phyloP scores from a whole-genome alignment of 768 basidiomycete species.

The Trametes elegans region DNA sequence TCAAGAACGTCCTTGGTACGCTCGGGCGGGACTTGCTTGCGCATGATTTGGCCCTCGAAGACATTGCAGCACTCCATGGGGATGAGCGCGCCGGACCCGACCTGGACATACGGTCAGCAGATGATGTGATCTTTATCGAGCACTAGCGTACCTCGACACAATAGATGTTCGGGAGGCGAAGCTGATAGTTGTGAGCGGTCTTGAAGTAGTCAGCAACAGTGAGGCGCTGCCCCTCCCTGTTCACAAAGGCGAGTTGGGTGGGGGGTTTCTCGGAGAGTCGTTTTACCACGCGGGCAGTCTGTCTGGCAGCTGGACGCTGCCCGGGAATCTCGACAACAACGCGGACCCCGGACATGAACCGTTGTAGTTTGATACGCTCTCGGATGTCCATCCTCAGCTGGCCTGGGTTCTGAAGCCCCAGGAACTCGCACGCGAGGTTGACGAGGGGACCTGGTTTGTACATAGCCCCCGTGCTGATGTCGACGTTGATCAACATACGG shows the following conservation, averaged over 20 bases:
- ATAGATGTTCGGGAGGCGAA: slow-evolving; percentile 60
- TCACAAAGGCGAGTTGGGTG: slow-evolving; percentile 48
- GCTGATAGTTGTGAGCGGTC: slow-evolving; percentile 45
- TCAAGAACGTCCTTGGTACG: slow-evolving; percentile 60
- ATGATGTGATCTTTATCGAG: too few relatives aligned
- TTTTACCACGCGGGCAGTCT: slow-evolving; percentile 59
- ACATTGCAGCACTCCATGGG: slow-evolving; percentile 70
- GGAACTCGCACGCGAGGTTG: slow-evolving; percentile 54
- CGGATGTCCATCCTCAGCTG: slow-evolving; percentile 28
- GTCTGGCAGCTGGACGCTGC: slow-evolving; percentile 10
- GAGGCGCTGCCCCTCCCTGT: slow-evolving; percentile 53
- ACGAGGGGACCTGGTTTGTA: slow-evolving; percentile 63
- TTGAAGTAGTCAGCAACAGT: slow-evolving; percentile 66
- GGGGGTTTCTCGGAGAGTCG: slow-evolving; percentile 57
- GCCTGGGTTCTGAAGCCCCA: slow-evolving; percentile 32
- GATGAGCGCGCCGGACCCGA: slow-evolving; percentile 57
- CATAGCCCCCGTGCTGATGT: slow-evolving; percentile 77
- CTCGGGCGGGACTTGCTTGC: slow-evolving; percentile 67
- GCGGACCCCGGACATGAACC: slow-evolving; percentile 54
- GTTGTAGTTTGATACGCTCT: slow-evolving; percentile 49
- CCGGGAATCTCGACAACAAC: slow-evolving; percentile 38
- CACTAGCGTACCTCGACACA: slow-evolving; percentile 68
- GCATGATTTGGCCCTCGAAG: slow-evolving; percentile 64
- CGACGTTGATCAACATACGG: slow-evolving; percentile 68
- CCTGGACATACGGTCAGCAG: slow-evolving; percentile 34